Evolutionary conservation across 2,329 filamentous ascomycete species (phyloP), one percentile per base, ranked within the genome.

Genomic region (Fusarium decemcellulare): DNA sequence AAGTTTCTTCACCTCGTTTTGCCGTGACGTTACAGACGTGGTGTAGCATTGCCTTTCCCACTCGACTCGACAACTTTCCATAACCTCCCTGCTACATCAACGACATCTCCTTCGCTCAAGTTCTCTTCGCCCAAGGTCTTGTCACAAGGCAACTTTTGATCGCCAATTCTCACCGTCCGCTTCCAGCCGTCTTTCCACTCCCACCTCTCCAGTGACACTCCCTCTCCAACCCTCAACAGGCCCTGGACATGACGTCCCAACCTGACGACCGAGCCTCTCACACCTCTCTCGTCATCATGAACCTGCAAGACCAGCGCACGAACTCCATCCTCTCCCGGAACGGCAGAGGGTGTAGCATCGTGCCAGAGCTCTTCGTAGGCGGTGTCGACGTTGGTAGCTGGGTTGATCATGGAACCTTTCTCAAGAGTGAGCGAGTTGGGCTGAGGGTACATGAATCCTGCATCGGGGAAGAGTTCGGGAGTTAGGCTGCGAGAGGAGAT

Each of bases 361-460:
- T 80, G 76, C 91, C 91, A 93, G 3, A 91, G 75, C 77, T 93
- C 91, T 75, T 93, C 90, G 69, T 94, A 93, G 1, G 79, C 78
- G 10, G 84, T 84, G 40, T 83, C 76, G 1, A 72, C 43, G 0
- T 86, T 85, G 2, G 87, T 88, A 1, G 77, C 81, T 0, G 88
- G 88, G 68, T 92, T 89, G 11, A 85, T 78, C 86, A 91, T 91
- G 12, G 72, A 71, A 0, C 91, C 91, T 44, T 79, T 85, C 75
- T 93, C 91, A 6, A 91, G 77, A 8, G 83, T 81, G 14, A 73
- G 75, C 37, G 79, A 79, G 72, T 82, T 75, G 5, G 77, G 64
- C 34, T 81, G 80, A 0, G 81, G 78, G 43, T 83, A 83, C 81
- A 89, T 89, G 70, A 87, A 83, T 1, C 89, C 90, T 47, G 88